phyloP scores from a whole-genome alignment of 2,329 filamentous ascomycete genomes.

The Aspergillus fischeri region DNA sequence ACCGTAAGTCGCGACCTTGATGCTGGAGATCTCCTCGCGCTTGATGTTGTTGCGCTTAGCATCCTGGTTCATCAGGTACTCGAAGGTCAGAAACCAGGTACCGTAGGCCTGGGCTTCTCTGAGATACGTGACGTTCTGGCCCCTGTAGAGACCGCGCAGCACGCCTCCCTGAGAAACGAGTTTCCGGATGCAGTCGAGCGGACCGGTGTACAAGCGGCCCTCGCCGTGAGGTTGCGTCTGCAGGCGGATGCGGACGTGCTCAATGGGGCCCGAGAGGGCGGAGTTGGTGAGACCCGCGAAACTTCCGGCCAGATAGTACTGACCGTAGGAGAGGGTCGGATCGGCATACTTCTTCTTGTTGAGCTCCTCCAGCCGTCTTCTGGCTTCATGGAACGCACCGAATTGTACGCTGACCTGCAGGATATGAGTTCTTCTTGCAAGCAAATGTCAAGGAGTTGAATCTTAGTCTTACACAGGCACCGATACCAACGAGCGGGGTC shows the following conservation, averaged over 20 bases:
- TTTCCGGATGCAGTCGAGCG: slow-evolving; percentile 85
- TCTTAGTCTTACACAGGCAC: slow-evolving; percentile 70
- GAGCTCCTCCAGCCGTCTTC: slow-evolving; percentile 74
- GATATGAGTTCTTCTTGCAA: background rate
- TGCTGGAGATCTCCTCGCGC: slow-evolving; percentile 72
- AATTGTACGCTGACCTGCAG: slow-evolving; percentile 81
- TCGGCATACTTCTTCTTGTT: slow-evolving; percentile 53
- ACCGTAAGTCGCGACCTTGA: slow-evolving; percentile 88
- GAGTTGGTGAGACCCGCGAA: slow-evolving; percentile 92
- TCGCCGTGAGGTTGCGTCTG: slow-evolving; percentile 94
- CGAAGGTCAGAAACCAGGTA: slow-evolving; percentile 90
- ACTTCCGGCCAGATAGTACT: slow-evolving; percentile 88
- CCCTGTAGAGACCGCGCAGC: slow-evolving; percentile 75
- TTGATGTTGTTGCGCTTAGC: slow-evolving; percentile 70
- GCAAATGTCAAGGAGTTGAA: background rate
- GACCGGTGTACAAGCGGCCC: slow-evolving; percentile 72
- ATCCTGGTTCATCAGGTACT: slow-evolving; percentile 93
- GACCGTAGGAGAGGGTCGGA: slow-evolving; percentile 64
- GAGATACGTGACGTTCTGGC: slow-evolving; percentile 76
- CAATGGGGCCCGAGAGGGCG: slow-evolving; percentile 82
- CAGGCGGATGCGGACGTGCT: slow-evolving; percentile 92
- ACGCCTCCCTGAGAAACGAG: slow-evolving; percentile 67
- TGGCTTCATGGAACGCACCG: slow-evolving; percentile 90
- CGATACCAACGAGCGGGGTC: slow-evolving; percentile 90
- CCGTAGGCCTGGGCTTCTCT: slow-evolving; percentile 95